These are phyloP conservation scores for Penicillium atrosanguineum DNA, from an alignment of 495 filamentous ascomycete species.

Conservation along the genomic window DNA sequence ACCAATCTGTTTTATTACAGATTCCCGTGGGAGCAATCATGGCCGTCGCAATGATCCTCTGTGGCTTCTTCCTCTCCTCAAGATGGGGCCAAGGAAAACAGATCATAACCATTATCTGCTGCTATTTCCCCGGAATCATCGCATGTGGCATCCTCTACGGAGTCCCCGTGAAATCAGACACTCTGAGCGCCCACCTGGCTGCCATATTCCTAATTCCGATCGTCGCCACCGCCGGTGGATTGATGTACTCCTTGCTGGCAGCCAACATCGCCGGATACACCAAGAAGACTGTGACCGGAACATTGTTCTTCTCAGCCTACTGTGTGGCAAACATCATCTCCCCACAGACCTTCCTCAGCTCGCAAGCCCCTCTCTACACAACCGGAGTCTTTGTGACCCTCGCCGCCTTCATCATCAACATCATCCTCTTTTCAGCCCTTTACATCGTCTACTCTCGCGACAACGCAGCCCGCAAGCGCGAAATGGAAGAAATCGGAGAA, in stretches of 20 bases:
- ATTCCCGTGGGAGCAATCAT: too few relatives aligned
- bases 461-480: slow-evolving; percentile 1
- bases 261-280: slow-evolving; percentile 63
- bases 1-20: too few relatives aligned
- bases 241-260: slow-evolving; percentile 43
- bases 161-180: not conserved
- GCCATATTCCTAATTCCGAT: slow-evolving; percentile 8
- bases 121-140: slow-evolving; percentile 21
- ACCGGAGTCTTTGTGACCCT: slow-evolving; percentile 7
- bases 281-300: slow-evolving; percentile 62
- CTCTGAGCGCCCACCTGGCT: slow-evolving; percentile 4
- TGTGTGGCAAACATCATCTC: slow-evolving; percentile 52
- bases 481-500: not conserved
- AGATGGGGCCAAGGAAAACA: too few relatives aligned
- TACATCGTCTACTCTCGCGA: slow-evolving; percentile 8
- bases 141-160: slow-evolving; percentile 9
- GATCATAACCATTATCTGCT: slow-evolving; percentile 8
- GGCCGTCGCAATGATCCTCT: too few relatives aligned
- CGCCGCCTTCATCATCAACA: slow-evolving; percentile 5
- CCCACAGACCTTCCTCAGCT: slow-evolving; percentile 8
- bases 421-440: slow-evolving; percentile 6
- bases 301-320: slow-evolving; percentile 58
- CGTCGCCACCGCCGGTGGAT: not conserved
- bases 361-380: slow-evolving; percentile 2
- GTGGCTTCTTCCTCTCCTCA: too few relatives aligned